Base-by-base conservation (phyloP, 1,139 yeast genomes). In the Yamadazyma sp. region DNA sequence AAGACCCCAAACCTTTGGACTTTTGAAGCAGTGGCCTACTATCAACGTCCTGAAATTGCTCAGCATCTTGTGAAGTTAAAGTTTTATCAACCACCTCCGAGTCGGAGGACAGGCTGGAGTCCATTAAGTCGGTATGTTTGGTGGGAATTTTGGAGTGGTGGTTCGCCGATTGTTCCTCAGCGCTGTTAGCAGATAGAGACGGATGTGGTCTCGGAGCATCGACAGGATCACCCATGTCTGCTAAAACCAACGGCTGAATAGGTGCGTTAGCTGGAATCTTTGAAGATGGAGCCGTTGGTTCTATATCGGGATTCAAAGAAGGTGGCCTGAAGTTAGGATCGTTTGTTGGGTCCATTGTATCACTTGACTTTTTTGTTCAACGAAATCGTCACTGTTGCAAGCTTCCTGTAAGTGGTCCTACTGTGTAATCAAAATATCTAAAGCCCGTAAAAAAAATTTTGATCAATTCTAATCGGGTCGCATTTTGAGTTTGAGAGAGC, bases 321-420 rank as follows among this genome's bases (percentile, higher is more conserved):
- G 89, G 87, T 7, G 91, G 89, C 36, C 78, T 75, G 58, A 84
- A 85, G 58, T 83, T 78, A 23, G 92, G 91, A 51, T 84, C 92
- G 63, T 80, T 77, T 5, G 87, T 83, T 23, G 94, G 94, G 56
- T 85, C 94, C 94, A 85, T 84, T 9, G 15, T 18, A 15, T n/a
- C n/a, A n/a, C n/a, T n/a, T n/a, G n/a, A n/a, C n/a, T n/a, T n/a
- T n/a, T n/a, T n/a, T n/a, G n/a, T n/a, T n/a, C n/a, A n/a, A n/a
- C n/a, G n/a, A n/a, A n/a, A n/a, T n/a, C n/a, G n/a, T n/a, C n/a
- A n/a, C n/a, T n/a, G n/a, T n/a, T n/a, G n/a, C n/a, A n/a, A n/a
- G n/a, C n/a, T n/a, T n/a, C n/a, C n/a, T 20, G 24, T 20, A 24
- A 24, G n/a, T 24, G 26, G n/a, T n/a, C n/a, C n/a, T n/a, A n/a